A percentile compares a stretch with the other conserved stretches of the same genome.
These are phyloP conservation scores for Ajuga reptans DNA, from an alignment of 305 asterid species.

Conservation along the genomic window DNA sequence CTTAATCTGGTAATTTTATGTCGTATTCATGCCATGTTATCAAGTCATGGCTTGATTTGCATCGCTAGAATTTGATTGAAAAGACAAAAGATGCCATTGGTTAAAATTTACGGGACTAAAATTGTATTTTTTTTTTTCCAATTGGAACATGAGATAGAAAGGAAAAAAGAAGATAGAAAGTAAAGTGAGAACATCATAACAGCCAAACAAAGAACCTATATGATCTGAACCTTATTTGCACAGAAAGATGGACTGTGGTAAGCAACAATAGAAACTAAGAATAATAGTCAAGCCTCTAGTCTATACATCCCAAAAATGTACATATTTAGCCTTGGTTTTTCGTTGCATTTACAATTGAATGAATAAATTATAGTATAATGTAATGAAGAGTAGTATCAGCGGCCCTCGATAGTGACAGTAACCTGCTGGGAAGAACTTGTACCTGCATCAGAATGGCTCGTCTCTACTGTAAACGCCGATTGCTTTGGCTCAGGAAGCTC, in stretches of 20 bases:
- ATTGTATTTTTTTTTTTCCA: too few species aligned
- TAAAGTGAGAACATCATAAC: too few species aligned
- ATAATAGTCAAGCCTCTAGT: not conserved
- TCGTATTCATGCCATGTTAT: too few species aligned
- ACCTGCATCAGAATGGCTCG: slow-evolving; percentile 4
- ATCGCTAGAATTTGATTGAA: too few species aligned
- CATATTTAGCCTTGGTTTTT: not conserved
- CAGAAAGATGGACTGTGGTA: not conserved
- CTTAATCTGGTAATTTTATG: too few species aligned
- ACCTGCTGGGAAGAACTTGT: slow-evolving; percentile 23
- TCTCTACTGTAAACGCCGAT: slow-evolving; percentile 12
- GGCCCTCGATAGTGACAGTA: slow-evolving; percentile 16
- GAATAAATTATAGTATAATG: not conserved
- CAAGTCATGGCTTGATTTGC: too few species aligned
- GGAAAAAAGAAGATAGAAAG: too few species aligned
- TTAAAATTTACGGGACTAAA: too few species aligned
- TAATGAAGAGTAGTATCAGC: not conserved
- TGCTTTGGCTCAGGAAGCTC: slow-evolving; percentile 22
- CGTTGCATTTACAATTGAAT: not conserved
- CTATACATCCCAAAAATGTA: not conserved
- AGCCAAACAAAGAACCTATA: not conserved
- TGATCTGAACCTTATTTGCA: not conserved
- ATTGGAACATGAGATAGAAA: too few species aligned
- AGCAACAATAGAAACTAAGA: not conserved
- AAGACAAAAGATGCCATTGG: too few species aligned